Evolutionary conservation across 2,329 filamentous ascomycete genomes (phyloP), one percentile per base, ranked within the genome.

Genomic region (Stachybotrys elegans): DNA sequence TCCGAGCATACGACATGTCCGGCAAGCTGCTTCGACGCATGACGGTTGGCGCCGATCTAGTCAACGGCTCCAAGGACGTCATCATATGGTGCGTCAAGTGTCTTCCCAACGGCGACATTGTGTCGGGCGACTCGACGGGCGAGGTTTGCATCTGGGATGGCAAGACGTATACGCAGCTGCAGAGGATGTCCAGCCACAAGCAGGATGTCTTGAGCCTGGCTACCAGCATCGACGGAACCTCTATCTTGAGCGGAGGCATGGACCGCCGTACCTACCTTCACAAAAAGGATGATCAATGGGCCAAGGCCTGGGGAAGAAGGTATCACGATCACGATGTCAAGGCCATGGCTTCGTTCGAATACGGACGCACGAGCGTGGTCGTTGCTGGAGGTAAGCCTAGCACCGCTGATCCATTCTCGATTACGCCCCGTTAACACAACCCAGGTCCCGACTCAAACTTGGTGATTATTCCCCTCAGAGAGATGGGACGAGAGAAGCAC

Each of bases 301-400:
- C 79, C 46, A 92, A 93, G 63, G 76, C 88, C n/a, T 86, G 82
- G 65, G 89, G 95, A 59, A 79, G 88, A 52, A 78, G 89, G 58
- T 91, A 92, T 59, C 93, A 98, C 60, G 81, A 85, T 37, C 91
- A 97, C 63, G 93, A 98, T 68, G 90, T 97, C 57, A 97, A 97
- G 70, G 81, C 89, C 1, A 88, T 97, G 81, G 87, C 90, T 25
- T 83, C 88, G 0, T 97, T 92, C 51, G 93, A 98, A 64, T 84
- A 84, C 42, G 83, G 79, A 41, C 81, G 81, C 40, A 79, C 95
- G 58, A 97, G 89, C 57, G 82, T 97, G 44, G 75, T 95, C 11
- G 87, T 95, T 14, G 94, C 92, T 50, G 93, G 93, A 78, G 93
- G 90, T 88, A 72, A 66, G 75, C 7, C 4, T 22, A 61, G n/a